These are phyloP conservation scores for Diplodia sapinea DNA, from an alignment of 2,329 filamentous ascomycete genomes.

Conservation along the genomic window DNA sequence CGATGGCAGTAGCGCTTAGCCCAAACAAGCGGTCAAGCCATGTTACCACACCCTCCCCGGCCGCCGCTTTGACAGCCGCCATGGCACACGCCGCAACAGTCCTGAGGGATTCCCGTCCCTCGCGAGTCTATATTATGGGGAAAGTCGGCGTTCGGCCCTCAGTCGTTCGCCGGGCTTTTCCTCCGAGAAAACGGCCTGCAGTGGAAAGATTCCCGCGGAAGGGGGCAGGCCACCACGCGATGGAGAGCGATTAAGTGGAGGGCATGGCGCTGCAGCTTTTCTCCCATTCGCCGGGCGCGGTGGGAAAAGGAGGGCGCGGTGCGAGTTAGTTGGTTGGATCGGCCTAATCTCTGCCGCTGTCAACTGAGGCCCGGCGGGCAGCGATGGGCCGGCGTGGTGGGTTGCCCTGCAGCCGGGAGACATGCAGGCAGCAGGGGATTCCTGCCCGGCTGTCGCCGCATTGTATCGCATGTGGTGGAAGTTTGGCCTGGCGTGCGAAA, in stretches of 20 bases:
- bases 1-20: background rate
- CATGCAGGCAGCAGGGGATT: no score
- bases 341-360: background rate
- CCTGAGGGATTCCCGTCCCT: background rate
- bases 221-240: background rate
- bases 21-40: background rate
- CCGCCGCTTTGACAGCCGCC: background rate
- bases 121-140: conserved; percentile 1
- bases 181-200: background rate
- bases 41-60: no score
- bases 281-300: background rate
- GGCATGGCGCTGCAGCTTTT: background rate
- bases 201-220: background rate
- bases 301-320: background rate
- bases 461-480: no score
- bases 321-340: background rate
- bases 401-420: no score
- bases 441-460: no score
- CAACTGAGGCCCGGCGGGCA: no score
- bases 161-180: background rate
- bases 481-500: no score
- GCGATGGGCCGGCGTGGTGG: no score
- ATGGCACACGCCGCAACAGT: background rate
- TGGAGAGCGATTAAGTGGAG: background rate
- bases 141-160: background rate